These are phyloP conservation scores for Aaosphaeria arxii DNA, from an alignment of 2,329 filamentous ascomycete species.

Conservation along the genomic window DNA sequence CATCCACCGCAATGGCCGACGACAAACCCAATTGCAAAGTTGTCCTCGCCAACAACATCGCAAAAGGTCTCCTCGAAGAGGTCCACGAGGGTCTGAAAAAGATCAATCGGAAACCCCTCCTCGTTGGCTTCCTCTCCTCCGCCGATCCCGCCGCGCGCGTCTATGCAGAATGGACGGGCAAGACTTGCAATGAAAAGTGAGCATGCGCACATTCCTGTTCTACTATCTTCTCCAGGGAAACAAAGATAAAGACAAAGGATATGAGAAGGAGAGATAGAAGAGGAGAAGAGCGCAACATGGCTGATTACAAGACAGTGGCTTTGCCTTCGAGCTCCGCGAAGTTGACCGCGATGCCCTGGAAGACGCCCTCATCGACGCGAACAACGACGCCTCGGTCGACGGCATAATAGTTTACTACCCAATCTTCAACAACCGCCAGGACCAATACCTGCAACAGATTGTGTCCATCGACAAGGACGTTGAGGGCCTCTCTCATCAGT, in stretches of 20 bases:
- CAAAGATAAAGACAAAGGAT: too few species aligned
- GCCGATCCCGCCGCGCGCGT: constrained; percentile 84
- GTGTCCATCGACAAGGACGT: constrained; percentile 90
- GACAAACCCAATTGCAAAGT: constrained; percentile 73
- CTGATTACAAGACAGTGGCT: constrained; percentile 61
- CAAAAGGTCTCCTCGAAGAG: constrained; percentile 75
- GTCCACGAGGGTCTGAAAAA: constrained; percentile 72
- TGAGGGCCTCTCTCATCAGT: constrained; percentile 87
- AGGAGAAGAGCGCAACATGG: background rate
- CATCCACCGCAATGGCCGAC: constrained; percentile 29
- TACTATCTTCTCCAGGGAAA: too few species aligned
- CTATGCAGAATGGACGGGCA: constrained; percentile 96
- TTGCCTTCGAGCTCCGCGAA: constrained; percentile 80
- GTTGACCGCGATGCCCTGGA: constrained; percentile 87
- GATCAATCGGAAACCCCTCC: constrained; percentile 69
- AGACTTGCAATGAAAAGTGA: constrained; percentile 95
- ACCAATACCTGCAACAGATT: constrained; percentile 94
- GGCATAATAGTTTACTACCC: constrained; percentile 98
- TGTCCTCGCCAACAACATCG: constrained; percentile 82
- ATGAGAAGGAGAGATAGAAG: too few species aligned
- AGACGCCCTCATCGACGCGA: constrained; percentile 81
- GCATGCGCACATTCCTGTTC: constrained; percentile 34
- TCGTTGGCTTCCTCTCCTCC: constrained; percentile 92
- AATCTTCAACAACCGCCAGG: constrained; percentile 86
- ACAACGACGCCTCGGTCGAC: constrained; percentile 72